Percentiles rank a stretch among this genome's conserved stretches.
These are phyloP conservation scores for Pouteria campechiana DNA, from an alignment of 179 eudicot species.

Conservation along the genomic window DNA sequence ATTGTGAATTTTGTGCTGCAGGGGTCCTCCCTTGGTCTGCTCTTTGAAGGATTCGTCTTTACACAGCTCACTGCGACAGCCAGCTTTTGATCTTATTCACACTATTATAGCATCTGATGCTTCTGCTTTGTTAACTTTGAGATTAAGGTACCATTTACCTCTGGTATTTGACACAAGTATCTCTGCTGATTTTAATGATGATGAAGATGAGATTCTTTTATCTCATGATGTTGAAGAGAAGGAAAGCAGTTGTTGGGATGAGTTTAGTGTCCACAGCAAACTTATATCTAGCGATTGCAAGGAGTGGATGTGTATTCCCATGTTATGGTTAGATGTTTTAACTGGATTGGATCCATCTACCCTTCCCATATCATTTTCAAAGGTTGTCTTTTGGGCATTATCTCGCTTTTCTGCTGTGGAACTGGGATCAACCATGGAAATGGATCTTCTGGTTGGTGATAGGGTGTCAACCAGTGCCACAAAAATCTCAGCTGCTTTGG, in stretches of 20 bases:
- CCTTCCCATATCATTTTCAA: slow-evolving; percentile 73
- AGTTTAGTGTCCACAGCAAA: slow-evolving; percentile 49
- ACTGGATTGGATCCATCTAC: slow-evolving; percentile 56
- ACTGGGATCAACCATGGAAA: slow-evolving; percentile 52
- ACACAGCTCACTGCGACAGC: slow-evolving; percentile 77
- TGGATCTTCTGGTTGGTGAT: slow-evolving; percentile 48
- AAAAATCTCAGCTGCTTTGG: slow-evolving; percentile 55
- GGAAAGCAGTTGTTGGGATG: slow-evolving; percentile 62
- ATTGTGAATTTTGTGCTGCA: slow-evolving; percentile 18
- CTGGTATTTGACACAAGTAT: slow-evolving; percentile 14
- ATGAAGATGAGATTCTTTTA: slow-evolving; percentile 33
- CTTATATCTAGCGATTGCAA: slow-evolving; percentile 38
- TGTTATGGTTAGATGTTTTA: slow-evolving; percentile 89
- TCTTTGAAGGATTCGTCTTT: slow-evolving; percentile 76
- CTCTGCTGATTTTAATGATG: slow-evolving; percentile 26
- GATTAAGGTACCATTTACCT: slow-evolving; percentile 31
- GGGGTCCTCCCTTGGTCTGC: slow-evolving; percentile 94
- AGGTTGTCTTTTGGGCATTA: slow-evolving; percentile 85
- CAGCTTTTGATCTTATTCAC: slow-evolving; percentile 93
- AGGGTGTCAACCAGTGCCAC: slow-evolving; percentile 64
- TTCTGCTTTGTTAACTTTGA: slow-evolving; percentile 55
- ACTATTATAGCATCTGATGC: slow-evolving; percentile 88
- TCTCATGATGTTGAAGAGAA: slow-evolving; percentile 28
- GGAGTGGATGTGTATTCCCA: slow-evolving; percentile 91
- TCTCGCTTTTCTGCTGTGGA: slow-evolving; percentile 85